phyloP scores from a whole-genome alignment of 2,329 filamentous ascomycete species.

The Penicillium sp. region DNA sequence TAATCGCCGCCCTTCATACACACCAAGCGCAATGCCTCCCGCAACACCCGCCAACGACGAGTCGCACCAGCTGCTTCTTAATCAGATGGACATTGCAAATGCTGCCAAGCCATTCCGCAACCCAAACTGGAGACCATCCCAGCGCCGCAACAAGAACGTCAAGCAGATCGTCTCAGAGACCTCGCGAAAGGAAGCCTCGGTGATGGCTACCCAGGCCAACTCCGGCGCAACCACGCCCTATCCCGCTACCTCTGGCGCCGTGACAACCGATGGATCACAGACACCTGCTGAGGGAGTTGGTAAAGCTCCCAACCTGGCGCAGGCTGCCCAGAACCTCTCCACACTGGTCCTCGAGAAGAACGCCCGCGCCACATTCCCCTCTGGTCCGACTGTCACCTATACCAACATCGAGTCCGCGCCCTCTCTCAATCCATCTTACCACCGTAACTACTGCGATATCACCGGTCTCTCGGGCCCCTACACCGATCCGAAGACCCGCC shows the following conservation, averaged over 20 bases:
- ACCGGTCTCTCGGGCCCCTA: conserved; percentile 91
- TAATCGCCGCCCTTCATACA: not conserved
- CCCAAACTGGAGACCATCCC: conserved; percentile 82
- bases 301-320: conserved; percentile 68
- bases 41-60: conserved; percentile 72
- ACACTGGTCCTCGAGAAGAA: conserved; percentile 87
- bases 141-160: conserved; percentile 97
- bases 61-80: conserved; percentile 80
- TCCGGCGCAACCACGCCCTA: conserved; percentile 73
- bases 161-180: conserved; percentile 93
- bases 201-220: conserved; percentile 77
- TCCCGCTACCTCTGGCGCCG: conserved; percentile 30
- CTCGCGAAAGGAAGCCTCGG: conserved; percentile 82
- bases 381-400: conserved; percentile 77
- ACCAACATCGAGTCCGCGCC: conserved; percentile 96
- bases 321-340: conserved; percentile 80
- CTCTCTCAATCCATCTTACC: conserved; percentile 71
- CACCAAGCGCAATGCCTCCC: conserved; percentile 51
- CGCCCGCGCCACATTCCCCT: conserved; percentile 43
- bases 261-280: conserved; percentile 41
- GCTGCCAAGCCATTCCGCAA: conserved; percentile 89
- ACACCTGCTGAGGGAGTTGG: conserved; percentile 47
- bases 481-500: conserved; percentile 87
- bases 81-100: conserved; percentile 85
- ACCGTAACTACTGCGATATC: conserved; percentile 91